Conservation (phyloP, 2,329 filamentous ascomycete species). For the Myriosclerotinia duriaeana region DNA sequence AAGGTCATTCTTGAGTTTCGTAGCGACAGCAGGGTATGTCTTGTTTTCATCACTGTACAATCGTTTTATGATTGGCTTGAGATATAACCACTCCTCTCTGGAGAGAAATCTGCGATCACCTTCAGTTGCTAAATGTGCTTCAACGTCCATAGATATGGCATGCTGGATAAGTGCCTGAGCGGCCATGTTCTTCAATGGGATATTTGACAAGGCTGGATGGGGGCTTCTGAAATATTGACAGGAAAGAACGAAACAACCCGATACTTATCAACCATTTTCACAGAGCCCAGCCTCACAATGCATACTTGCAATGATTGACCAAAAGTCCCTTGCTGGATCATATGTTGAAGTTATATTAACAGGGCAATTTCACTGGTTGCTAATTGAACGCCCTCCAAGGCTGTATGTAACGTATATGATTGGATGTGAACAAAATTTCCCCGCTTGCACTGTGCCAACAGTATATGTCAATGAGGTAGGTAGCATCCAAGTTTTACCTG, state of each 20-base stretch:
- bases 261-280: background rate
- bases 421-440: too few species aligned
- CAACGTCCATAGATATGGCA: background rate
- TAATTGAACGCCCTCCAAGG: too few species aligned
- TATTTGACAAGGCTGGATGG: background rate
- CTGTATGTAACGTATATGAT: too few species aligned
- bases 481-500: too few species aligned
- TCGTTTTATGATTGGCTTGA: constrained; percentile 13
- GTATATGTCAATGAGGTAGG: too few species aligned
- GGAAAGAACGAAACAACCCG: background rate
- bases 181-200: background rate
- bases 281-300: background rate
- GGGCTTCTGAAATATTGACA: background rate
- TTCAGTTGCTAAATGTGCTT: background rate
- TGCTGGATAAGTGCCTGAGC: background rate
- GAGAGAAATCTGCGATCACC: background rate
- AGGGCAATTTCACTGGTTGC: too few species aligned
- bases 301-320: background rate
- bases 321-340: too few species aligned
- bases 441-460: too few species aligned
- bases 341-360: too few species aligned
- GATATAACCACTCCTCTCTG: background rate
- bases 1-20: background rate
- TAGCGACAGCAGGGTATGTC: background rate
- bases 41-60: constrained; percentile 11